Base-by-base conservation (phyloP, 2,329 filamentous ascomycete genomes). In the Nemania abortiva region DNA sequence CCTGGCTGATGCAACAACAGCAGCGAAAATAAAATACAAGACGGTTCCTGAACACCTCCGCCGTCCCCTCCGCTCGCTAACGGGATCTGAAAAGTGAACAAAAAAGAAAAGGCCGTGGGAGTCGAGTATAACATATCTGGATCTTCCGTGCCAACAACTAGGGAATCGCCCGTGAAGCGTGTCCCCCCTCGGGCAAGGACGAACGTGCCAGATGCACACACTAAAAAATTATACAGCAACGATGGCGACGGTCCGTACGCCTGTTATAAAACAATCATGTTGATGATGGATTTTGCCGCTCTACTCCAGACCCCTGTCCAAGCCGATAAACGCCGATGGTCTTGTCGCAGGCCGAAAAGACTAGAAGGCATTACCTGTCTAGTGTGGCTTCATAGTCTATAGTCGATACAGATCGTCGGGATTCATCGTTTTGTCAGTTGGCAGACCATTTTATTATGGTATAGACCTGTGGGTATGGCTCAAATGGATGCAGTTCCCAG, bases 271-370 rank as follows among this genome's bases (percentile, higher is more conserved):
- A 60, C 39, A 31, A 53, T 54, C 47, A 70, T 66, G 56, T 59
- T 63, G 55, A 73, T 57, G 68, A 68, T 66, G 62, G 55, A 62
- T 67, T 66, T 72, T 62, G 37, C 71, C 68, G 45, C 73, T 72
- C 60, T 69, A 72, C 68, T 74, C 74, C 68, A 71, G 71, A 67
- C 70, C 70, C 65, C 56, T 76, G 70, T 74, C 74, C 73, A 75
- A 75, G 62, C 73, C 74, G 47, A 27, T 68, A 58, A 73, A 76
- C 74, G 74, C 75, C 74, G 66, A 61, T 63, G 66, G 59, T 63
- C 58, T 52, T 69, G 58, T 67, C 64, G 68, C 57, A 70, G 72
- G 62, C 66, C 57, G 39, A 71, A 58, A 72, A 45, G 53, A 65
- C 55, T 63, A 37, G 45, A 37, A 55, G 60, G 11, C 22, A 45